phyloP scores from a whole-genome alignment of 495 filamentous ascomycete genomes.

The Clohesyomyces aquaticus region DNA sequence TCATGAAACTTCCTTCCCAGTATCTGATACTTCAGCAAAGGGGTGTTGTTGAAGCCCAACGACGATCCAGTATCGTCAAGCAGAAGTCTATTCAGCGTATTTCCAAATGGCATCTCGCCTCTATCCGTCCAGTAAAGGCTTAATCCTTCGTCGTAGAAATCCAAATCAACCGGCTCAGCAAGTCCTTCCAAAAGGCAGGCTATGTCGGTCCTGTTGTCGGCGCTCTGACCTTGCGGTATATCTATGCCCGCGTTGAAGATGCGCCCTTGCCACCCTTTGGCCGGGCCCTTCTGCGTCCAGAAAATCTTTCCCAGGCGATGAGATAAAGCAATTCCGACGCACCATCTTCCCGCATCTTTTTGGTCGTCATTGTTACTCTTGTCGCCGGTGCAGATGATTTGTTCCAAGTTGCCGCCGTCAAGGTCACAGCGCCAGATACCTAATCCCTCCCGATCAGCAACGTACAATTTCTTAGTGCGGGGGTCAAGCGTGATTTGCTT shows the following conservation, averaged over 20 bases:
- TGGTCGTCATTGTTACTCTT: conserved; percentile 24
- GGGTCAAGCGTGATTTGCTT: conserved; percentile 56
- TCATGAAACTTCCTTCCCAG: conserved; percentile 21
- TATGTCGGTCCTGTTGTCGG: conserved; percentile 49
- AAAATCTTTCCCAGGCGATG: conserved; percentile 50
- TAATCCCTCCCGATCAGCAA: conserved; percentile 60
- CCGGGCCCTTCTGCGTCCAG: conserved; percentile 62
- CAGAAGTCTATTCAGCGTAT: conserved; percentile 49
- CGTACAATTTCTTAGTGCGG: conserved; percentile 50
- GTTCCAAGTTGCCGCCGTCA: conserved; percentile 54
- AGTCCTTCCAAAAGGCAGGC: conserved; percentile 50
- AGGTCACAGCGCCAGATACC: conserved; percentile 52
- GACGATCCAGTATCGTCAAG: background rate
- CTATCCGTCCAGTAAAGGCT: conserved; percentile 61
- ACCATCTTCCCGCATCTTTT: conserved; percentile 53
- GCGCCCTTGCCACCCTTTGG: conserved; percentile 52
- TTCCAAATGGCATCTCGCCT: conserved; percentile 56
- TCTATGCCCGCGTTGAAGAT: conserved; percentile 55
- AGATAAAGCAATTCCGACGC: conserved; percentile 57
- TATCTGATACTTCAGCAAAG: conserved; percentile 4
- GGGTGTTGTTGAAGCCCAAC: background rate
- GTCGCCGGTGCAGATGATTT: conserved; percentile 49
- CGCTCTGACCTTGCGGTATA: conserved; percentile 43
- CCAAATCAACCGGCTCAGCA: conserved; percentile 61
- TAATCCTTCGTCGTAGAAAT: conserved; percentile 49